Evolutionary conservation across 2,329 filamentous ascomycete genomes (phyloP).

Genomic region (Trichophyton simii): DNA sequence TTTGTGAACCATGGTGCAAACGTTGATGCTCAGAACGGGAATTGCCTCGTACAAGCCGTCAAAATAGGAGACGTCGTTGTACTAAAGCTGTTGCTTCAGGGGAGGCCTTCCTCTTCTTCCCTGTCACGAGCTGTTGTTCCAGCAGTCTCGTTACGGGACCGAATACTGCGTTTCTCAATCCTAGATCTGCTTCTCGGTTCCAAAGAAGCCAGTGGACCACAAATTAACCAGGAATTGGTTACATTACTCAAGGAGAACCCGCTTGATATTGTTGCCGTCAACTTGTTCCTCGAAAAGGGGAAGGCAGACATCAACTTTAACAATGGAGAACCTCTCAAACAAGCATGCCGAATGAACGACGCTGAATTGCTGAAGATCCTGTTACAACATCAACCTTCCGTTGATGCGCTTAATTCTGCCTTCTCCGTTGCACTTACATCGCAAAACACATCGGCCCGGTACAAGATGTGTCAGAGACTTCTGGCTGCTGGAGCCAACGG

Average conservation of each 20-base stretch:
- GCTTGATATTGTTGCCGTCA: slow-evolving; percentile 12
- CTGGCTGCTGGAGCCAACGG: slow-evolving; percentile 13
- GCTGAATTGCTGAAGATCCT: slow-evolving; percentile 10
- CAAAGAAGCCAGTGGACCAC: slow-evolving; percentile 11
- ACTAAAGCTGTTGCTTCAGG: slow-evolving; percentile 12
- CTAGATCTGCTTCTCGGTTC: slow-evolving; percentile 12
- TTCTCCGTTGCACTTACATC: slow-evolving; percentile 10
- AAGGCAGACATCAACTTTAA: slow-evolving; percentile 12
- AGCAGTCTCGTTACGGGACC: slow-evolving; percentile 9
- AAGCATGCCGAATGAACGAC: slow-evolving; percentile 9
- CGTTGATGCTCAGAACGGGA: slow-evolving; percentile 11
- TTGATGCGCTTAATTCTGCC: slow-evolving; percentile 6
- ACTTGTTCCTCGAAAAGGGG: slow-evolving; percentile 13
- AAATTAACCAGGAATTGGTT: slow-evolving; percentile 11
- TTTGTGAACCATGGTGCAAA: slow-evolving; percentile 13
- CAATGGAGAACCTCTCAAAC: slow-evolving; percentile 9
- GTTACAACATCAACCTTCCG: slow-evolving; percentile 10
- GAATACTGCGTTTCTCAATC: slow-evolving; percentile 10
- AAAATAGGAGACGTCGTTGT: slow-evolving; percentile 11
- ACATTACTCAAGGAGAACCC: slow-evolving; percentile 10
- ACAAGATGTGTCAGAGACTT: slow-evolving; percentile 13
- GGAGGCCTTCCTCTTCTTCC: slow-evolving; percentile 9
- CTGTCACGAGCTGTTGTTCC: slow-evolving; percentile 11
- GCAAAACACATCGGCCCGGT: slow-evolving; percentile 7
- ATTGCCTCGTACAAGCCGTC: slow-evolving; percentile 12